phyloP scores from a whole-genome alignment of 1,284 basidiomycete genomes.

The Ceratobasidium sp. region DNA sequence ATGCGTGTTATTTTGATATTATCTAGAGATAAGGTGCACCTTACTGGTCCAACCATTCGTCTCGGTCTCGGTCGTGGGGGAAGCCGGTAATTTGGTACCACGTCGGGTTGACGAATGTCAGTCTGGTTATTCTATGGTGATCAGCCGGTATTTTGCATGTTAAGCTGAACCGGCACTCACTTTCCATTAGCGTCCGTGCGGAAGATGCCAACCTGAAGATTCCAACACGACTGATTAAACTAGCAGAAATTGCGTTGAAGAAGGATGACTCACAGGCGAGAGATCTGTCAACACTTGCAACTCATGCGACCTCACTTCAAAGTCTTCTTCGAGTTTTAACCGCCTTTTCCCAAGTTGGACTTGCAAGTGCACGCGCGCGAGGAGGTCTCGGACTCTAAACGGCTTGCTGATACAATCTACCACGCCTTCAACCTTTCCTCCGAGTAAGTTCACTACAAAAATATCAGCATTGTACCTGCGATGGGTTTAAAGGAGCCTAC shows the following conservation, averaged over 20 bases:
- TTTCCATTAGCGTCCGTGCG: not conserved
- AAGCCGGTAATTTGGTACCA: conserved; percentile 17
- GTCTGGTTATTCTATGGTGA: not conserved
- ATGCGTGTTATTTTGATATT: not conserved
- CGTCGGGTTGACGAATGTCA: not conserved
- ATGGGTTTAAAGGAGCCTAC: conserved; percentile 51
- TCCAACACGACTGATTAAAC: not conserved
- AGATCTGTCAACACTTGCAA: conserved; percentile 48
- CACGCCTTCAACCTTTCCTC: conserved; percentile 51
- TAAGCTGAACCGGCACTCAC: not conserved
- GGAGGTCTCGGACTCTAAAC: conserved; percentile 55
- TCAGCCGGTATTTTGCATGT: not conserved
- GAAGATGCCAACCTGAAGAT: conserved; percentile 8
- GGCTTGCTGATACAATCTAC: conserved; percentile 57
- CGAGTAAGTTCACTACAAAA: not conserved
- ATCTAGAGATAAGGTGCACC: not conserved
- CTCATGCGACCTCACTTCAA: conserved; percentile 55
- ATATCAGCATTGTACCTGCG: not conserved
- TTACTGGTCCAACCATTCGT: conserved; percentile 9
- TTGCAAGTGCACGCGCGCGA: conserved; percentile 57
- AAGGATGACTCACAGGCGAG: conserved; percentile 35
- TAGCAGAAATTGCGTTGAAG: not conserved
- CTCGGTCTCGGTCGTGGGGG: not conserved
- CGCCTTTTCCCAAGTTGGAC: conserved; percentile 53
- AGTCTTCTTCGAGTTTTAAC: conserved; percentile 55